These are phyloP conservation scores for Globisporangium nagaii DNA, from an alignment of 352 stramenopile genomes.

Conservation along the genomic window DNA sequence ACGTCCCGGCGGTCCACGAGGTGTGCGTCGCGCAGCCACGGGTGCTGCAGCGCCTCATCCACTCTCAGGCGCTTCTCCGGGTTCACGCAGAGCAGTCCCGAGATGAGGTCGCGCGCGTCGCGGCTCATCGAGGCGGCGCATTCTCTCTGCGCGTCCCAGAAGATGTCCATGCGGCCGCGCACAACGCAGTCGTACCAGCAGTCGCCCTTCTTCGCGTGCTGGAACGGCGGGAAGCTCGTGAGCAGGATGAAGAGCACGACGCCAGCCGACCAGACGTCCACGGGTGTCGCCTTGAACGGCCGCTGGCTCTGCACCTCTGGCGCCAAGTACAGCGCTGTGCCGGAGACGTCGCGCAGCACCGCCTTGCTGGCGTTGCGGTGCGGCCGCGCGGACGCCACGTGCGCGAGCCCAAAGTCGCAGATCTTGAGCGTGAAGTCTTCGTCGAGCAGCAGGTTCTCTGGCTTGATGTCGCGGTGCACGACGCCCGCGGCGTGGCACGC, in stretches of 20 bases:
- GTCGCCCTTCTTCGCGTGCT: conserved; percentile 60
- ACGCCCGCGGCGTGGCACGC: conserved; percentile 70
- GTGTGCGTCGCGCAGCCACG: conserved; percentile 47
- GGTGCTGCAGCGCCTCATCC: conserved; percentile 44
- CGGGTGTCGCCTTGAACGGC: conserved; percentile 64
- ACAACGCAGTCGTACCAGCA: conserved; percentile 72
- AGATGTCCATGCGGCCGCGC: conserved; percentile 37
- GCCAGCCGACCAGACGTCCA: conserved; percentile 87
- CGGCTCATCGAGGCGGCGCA: conserved; percentile 30
- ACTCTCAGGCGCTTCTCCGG: conserved; percentile 59
- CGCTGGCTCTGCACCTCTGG: conserved; percentile 63
- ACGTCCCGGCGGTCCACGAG: conserved; percentile 30
- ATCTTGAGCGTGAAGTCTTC: conserved; percentile 82
- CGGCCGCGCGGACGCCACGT: conserved; percentile 30
- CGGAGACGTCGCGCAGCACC: conserved; percentile 51
- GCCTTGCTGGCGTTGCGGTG: conserved; percentile 25
- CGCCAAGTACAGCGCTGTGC: conserved; percentile 85
- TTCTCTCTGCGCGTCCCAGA: conserved; percentile 50
- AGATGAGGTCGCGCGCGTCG: conserved; percentile 70
- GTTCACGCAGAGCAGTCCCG: conserved; percentile 50
- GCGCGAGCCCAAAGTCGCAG: conserved; percentile 91
- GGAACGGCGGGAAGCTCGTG: conserved; percentile 85
- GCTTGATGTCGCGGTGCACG: conserved; percentile 78
- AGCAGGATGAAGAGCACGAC: conserved; percentile 91
- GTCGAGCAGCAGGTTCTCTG: conserved; percentile 81